These are phyloP conservation scores for Schwanniomyces polymorphus DNA, from an alignment of 805 yeast genomes.

Conservation along the genomic window DNA sequence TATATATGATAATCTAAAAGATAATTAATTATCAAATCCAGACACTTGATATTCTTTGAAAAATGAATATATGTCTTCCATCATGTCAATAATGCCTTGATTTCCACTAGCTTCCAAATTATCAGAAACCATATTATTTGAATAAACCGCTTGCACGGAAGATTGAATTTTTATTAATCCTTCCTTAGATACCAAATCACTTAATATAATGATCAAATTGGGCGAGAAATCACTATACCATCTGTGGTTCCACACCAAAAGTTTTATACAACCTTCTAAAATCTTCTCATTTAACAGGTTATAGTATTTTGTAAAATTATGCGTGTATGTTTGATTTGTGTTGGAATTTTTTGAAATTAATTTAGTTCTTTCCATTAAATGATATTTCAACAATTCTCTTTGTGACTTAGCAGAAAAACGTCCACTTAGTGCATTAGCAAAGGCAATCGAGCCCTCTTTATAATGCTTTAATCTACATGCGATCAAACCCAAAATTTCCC, in stretches of 20 bases:
- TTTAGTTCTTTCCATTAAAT: slow-evolving; percentile 49
- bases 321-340: slow-evolving; percentile 15
- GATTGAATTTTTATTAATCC: slow-evolving; percentile 78
- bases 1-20: neutral
- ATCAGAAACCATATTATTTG: slow-evolving; percentile 24
- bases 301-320: slow-evolving; percentile 38
- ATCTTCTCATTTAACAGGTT: slow-evolving; percentile 53
- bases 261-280: slow-evolving; percentile 67
- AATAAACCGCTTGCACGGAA: slow-evolving; percentile 66
- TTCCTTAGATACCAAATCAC: slow-evolving; percentile 66
- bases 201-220: slow-evolving; percentile 53
- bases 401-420: slow-evolving; percentile 83
- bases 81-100: slow-evolving; percentile 56
- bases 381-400: slow-evolving; percentile 68
- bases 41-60: slow-evolving; percentile 44
- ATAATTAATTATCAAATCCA: slow-evolving; percentile 39
- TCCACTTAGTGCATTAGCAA: slow-evolving; percentile 63
- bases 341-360: slow-evolving; percentile 27
- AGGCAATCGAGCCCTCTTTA: slow-evolving; percentile 87
- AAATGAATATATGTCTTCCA: slow-evolving; percentile 52
- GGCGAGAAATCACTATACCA: slow-evolving; percentile 95
- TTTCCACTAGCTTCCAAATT: slow-evolving; percentile 28
- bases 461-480: slow-evolving; percentile 83
- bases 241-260: slow-evolving; percentile 96
- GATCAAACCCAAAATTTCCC: slow-evolving; percentile 89